phyloP scores from a whole-genome alignment of 2,329 filamentous ascomycete genomes.

The Kalmusia sp. region DNA sequence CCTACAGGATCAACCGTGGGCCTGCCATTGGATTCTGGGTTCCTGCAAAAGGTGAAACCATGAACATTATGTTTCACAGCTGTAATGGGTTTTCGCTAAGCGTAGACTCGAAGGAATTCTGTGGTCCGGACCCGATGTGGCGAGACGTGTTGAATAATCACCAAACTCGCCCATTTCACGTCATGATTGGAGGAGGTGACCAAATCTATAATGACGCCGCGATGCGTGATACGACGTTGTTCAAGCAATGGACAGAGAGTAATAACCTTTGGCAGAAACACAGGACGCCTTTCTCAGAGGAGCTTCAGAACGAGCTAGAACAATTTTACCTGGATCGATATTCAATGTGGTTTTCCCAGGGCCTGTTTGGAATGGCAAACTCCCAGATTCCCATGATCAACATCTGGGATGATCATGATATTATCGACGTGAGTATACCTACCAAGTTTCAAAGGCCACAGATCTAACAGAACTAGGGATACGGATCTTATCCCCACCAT shows the following conservation, averaged over 20 bases:
- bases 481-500: constrained; percentile 87
- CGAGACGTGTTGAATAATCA: constrained; percentile 93
- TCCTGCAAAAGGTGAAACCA: constrained; percentile 79
- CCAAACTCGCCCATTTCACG: constrained; percentile 90
- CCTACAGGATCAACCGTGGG: constrained; percentile 93
- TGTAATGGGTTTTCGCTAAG: constrained; percentile 93
- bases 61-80: constrained; percentile 99
- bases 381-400: constrained; percentile 98
- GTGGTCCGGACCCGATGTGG: constrained; percentile 95
- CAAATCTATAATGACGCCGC: constrained; percentile 95
- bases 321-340: constrained; percentile 88
- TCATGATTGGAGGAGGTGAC: constrained; percentile 97
- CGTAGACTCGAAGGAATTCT: constrained; percentile 79
- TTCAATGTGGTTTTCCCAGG: constrained; percentile 94
- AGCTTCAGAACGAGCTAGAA: constrained; percentile 89
- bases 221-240: constrained; percentile 75
- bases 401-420: constrained; percentile 90
- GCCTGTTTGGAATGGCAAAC: constrained; percentile 89
- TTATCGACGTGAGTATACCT: constrained; percentile 53
- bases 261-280: constrained; percentile 83
- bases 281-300: constrained; percentile 75
- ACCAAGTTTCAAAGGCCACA: constrained; percentile 67
- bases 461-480: constrained; percentile 65
- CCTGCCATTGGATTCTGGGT: constrained; percentile 95
- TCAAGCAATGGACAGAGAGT: constrained; percentile 83